phyloP scores from a whole-genome alignment of 345 rosid species.

The Erucastrum elatum region DNA sequence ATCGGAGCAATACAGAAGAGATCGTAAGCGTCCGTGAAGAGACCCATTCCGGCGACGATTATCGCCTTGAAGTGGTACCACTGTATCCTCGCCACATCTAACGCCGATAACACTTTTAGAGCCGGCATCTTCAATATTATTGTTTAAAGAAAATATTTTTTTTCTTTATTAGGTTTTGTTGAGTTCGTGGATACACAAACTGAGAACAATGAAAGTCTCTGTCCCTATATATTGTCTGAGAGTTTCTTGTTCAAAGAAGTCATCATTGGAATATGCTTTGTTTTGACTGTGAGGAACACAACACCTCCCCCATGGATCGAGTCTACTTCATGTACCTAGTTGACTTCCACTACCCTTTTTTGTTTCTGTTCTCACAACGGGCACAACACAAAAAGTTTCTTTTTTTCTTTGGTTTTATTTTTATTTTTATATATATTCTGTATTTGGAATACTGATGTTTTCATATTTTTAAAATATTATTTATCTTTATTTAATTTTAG shows the following conservation, averaged over 20 bases:
- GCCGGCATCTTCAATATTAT: slow-evolving; percentile 28
- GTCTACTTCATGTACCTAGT: slow-evolving; percentile 25
- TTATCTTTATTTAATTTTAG: too few species aligned
- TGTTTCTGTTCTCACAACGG: slow-evolving; percentile 15
- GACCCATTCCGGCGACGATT: slow-evolving; percentile 54
- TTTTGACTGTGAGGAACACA: slow-evolving; percentile 28
- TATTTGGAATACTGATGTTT: too few species aligned
- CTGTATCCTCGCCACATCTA: slow-evolving; percentile 47
- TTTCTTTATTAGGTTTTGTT: background rate
- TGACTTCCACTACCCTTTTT: slow-evolving; percentile 24
- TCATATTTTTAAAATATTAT: too few species aligned
- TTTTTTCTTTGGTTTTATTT: background rate
- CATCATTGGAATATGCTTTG: slow-evolving; percentile 36
- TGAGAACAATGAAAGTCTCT: slow-evolving; percentile 15
- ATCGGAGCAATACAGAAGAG: slow-evolving; percentile 50
- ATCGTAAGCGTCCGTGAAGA: slow-evolving; percentile 53
- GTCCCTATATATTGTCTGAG: slow-evolving; percentile 21
- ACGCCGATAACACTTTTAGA: slow-evolving; percentile 31
- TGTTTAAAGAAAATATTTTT: background rate
- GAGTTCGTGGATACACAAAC: slow-evolving; percentile 19
- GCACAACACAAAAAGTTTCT: slow-evolving; percentile 3
- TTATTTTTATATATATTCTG: too few species aligned
- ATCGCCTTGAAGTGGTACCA: slow-evolving; percentile 53
- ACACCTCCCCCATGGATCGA: slow-evolving; percentile 24
- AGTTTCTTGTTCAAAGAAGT: background rate